Evolutionary conservation across 495 filamentous ascomycete genomes (phyloP).

Genomic region (Penicillium cinerascens): DNA sequence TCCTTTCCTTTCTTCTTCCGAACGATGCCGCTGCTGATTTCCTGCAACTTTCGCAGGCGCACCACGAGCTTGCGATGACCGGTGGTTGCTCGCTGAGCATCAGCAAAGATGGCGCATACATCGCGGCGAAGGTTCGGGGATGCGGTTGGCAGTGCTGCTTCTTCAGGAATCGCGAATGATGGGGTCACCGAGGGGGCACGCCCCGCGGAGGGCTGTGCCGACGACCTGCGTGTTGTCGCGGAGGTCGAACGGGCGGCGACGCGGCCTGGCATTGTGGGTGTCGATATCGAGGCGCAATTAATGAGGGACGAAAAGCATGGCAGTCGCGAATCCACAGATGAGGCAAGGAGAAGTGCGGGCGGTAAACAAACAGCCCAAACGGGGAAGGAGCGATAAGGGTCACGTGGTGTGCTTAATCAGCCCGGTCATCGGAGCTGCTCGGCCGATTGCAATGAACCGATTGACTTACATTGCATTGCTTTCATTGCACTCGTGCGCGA

Average conservation of each 20-base stretch:
- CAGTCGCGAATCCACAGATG: constrained; percentile 23
- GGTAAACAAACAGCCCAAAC: constrained; percentile 52
- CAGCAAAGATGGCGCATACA: constrained; percentile 75
- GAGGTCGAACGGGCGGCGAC: constrained; percentile 55
- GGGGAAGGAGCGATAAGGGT: constrained; percentile 37
- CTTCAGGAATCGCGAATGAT: constrained; percentile 65
- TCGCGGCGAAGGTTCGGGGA: constrained; percentile 68
- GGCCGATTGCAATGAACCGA: constrained; percentile 4
- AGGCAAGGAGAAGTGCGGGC: constrained; percentile 23
- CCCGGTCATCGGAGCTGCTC: constrained; percentile 17
- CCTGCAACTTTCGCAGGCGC: constrained; percentile 81
- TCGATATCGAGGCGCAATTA: constrained; percentile 21
- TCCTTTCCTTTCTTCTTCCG: constrained; percentile 43
- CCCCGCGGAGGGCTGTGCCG: constrained; percentile 51
- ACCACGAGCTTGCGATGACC: constrained; percentile 86
- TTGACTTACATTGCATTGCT: neutral
- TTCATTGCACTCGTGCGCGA: constrained; percentile 25
- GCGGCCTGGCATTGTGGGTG: constrained; percentile 57
- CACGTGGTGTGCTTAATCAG: constrained; percentile 21
- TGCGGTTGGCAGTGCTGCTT: constrained; percentile 53
- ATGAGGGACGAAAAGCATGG: constrained; percentile 22
- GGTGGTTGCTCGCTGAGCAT: constrained; percentile 83
- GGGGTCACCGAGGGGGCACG: constrained; percentile 62
- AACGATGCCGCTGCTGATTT: constrained; percentile 78
- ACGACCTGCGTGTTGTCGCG: constrained; percentile 55